Conservation (phyloP, 2,329 filamentous ascomycete species). For the Chrysoporthe austroafricana region DNA sequence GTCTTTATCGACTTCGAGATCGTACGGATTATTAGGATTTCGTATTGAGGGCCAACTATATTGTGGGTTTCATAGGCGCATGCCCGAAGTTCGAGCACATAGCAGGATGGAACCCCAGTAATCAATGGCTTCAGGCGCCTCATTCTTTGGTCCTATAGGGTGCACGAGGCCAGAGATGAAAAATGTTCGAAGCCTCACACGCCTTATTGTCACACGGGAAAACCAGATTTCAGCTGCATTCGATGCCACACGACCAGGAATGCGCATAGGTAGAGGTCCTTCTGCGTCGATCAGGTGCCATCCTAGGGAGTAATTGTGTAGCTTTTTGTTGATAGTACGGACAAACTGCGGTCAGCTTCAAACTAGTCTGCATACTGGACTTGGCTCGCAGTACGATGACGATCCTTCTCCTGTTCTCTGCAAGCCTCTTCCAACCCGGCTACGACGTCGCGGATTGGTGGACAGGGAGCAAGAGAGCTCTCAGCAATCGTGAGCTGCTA, state of each 20-base stretch:
- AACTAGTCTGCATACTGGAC: neutral
- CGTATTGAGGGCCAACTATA: too few species aligned
- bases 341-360: neutral
- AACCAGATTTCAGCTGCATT: neutral
- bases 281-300: conserved; percentile 10
- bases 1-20: neutral
- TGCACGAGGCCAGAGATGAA: neutral
- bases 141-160: neutral
- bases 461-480: neutral
- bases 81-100: neutral
- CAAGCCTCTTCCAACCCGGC: neutral
- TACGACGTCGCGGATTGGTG: neutral
- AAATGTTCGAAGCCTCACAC: neutral
- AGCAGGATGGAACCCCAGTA: neutral
- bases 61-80: neutral
- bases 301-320: neutral
- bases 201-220: neutral
- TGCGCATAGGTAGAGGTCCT: neutral
- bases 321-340: neutral
- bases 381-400: neutral
- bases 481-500: neutral
- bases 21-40: neutral
- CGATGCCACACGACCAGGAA: neutral
- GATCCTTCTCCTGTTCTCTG: neutral
- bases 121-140: neutral